Evolutionary conservation across 306 rosid genomes (phyloP).

Genomic region (Elaeagnus macrophylla): DNA sequence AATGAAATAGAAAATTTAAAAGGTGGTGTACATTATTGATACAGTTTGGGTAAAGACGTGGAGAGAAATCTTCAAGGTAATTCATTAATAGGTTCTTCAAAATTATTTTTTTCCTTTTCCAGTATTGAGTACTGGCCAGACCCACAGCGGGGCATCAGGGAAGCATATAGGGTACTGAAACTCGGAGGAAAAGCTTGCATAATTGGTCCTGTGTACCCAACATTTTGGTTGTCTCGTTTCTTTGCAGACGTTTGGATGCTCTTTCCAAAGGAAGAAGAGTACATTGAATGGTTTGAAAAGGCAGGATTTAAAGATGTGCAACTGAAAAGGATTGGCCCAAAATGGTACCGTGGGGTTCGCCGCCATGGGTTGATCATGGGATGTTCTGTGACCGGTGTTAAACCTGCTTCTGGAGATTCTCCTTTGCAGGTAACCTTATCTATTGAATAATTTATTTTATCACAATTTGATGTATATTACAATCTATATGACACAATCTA

Average conservation of each 20-base stretch:
- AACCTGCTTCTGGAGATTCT: constrained; percentile 93
- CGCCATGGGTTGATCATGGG: constrained; percentile 97
- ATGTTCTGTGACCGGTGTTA: constrained; percentile 84
- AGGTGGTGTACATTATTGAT: constrained; percentile 4
- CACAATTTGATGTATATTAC: too few species aligned
- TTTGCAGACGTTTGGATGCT: constrained; percentile 98
- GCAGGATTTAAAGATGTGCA: constrained; percentile 85
- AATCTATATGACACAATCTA: too few species aligned
- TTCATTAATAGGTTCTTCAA: constrained; percentile 16
- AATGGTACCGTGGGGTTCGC: constrained; percentile 93
- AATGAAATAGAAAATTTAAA: neutral
- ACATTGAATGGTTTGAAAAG: constrained; percentile 78
- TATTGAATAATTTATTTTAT: too few species aligned
- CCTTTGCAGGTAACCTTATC: constrained; percentile 58
- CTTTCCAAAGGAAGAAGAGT: constrained; percentile 94
- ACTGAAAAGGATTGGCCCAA: constrained; percentile 91
- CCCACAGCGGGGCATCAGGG: constrained; percentile 91
- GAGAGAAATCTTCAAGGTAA: constrained; percentile 2
- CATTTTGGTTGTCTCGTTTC: constrained; percentile 89
- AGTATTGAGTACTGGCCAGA: constrained; percentile 98
- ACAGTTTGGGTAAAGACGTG: neutral
- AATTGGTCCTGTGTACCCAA: constrained; percentile 92
- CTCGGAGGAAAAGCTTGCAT: constrained; percentile 78
- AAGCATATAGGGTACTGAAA: constrained; percentile 87
- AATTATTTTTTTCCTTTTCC: constrained; percentile 30